phyloP scores from a whole-genome alignment of 495 filamentous ascomycete species.

The Penicillium simplicissimum region DNA sequence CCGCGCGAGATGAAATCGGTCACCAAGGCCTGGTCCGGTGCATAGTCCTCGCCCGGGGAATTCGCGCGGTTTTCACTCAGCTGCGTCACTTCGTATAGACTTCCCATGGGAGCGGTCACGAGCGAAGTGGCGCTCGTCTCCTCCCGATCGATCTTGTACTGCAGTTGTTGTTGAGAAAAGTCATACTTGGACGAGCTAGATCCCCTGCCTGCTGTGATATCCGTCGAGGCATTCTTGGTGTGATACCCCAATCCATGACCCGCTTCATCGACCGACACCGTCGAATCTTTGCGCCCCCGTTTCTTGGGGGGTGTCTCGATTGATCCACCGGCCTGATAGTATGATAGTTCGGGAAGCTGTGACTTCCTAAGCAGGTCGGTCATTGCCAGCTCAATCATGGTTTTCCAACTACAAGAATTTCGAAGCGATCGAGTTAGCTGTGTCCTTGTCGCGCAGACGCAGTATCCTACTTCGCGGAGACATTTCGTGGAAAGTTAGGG shows the following conservation, averaged over 20 bases:
- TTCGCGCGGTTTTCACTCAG: constrained; percentile 48
- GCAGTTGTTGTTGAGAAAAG: constrained; percentile 34
- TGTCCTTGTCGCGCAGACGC: background rate
- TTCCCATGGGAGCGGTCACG: constrained; percentile 59
- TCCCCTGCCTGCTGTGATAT: constrained; percentile 12
- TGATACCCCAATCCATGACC: constrained; percentile 16
- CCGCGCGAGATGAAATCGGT: constrained; percentile 57
- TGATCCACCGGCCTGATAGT: constrained; percentile 44
- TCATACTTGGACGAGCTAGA: constrained; percentile 23
- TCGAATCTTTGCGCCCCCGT: constrained; percentile 42
- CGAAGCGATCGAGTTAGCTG: background rate
- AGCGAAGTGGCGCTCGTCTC: constrained; percentile 45
- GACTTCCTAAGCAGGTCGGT: constrained; percentile 47
- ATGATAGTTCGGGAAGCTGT: constrained; percentile 48
- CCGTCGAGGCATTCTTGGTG: constrained; percentile 20
- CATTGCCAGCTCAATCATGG: constrained; percentile 48
- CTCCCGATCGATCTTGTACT: constrained; percentile 46
- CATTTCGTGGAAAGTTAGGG: background rate
- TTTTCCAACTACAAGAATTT: constrained; percentile 43
- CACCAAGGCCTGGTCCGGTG: constrained; percentile 41
- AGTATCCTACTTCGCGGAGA: background rate
- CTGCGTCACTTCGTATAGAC: constrained; percentile 61
- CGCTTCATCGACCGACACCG: constrained; percentile 40
- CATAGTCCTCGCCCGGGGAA: constrained; percentile 37
- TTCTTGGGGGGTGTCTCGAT: constrained; percentile 39